Base-by-base conservation (phyloP, 495 filamentous ascomycete genomes). In the Hypoxylon subgilvum region DNA sequence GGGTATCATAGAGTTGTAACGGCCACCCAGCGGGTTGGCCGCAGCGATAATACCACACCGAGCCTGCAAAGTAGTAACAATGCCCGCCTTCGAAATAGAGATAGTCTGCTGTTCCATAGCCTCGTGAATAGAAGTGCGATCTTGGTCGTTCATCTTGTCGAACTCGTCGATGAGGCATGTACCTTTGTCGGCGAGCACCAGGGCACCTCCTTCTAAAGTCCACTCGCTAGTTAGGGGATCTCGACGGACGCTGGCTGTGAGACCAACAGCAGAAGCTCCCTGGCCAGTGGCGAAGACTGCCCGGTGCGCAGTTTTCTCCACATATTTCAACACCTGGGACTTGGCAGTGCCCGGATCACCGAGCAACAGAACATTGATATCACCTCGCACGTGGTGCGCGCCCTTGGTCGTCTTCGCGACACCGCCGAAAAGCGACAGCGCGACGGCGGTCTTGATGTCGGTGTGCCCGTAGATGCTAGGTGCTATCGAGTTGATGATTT, bases 21-120 rank as follows among this genome's bases (percentile, higher is more conserved):
- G 88, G 23, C 94, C 94, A 30, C 94, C 94, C 59, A 93, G 89
- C 5, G 95, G 95, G 75, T 99, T 99, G 55, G 95, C 95, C 12
- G 95, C 95, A 3, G 95, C 95, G 55, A 99, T 89, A 55, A 99
- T 95, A 13, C 91, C 91, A 72, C 95, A 99, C 44, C 95, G 88
- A n/a, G 95, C 95, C 69, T 99, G 94, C 2, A 99, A 79, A 1
- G 95, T 97, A 0, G 95, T 97, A 17, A 99, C 95, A 53, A 99
- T 99, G 70, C 95, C 95, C 5, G 95, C 95, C 72, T 99, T 99
- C 52, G 91, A 96, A 72, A 99, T 97, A 46, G 95, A 99, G 63
- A 99, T 99, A n/a, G 95, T 97, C 71, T 99, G 95, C 73, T 99
- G 95, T 72, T 99, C 95, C 95, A 99, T 99, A 52, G 95, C 95